These are phyloP conservation scores for Vanrija sp. DNA, from an alignment of 1,284 basidiomycete species.

Conservation along the genomic window DNA sequence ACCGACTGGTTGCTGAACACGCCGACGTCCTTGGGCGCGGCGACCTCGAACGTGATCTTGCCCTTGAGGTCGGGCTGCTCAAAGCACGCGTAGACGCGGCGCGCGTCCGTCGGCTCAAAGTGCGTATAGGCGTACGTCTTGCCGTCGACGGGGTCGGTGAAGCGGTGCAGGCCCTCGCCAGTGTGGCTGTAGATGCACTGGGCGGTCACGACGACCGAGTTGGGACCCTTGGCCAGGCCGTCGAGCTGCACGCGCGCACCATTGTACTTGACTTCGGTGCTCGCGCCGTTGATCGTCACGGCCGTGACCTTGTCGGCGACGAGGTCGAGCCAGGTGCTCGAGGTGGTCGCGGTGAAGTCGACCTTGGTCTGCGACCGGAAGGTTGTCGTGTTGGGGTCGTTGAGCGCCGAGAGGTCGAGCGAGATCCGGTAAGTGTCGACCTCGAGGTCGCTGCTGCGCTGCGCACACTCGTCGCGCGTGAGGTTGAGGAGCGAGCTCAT, in stretches of 20 bases:
- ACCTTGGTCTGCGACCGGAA: conserved; percentile 1
- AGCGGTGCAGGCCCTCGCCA: conserved; percentile 12
- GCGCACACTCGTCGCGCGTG: conserved; percentile 9
- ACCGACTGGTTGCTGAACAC: conserved; percentile 10
- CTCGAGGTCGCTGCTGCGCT: not conserved
- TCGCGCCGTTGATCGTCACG: conserved; percentile 1
- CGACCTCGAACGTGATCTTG: conserved; percentile 3
- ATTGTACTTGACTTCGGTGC: not conserved
- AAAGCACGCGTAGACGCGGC: conserved; percentile 10
- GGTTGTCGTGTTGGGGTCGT: conserved; percentile 5
- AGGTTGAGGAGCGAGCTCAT: conserved; percentile 2
- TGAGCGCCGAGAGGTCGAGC: conserved; percentile 5
- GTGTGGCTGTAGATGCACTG: conserved; percentile 8
- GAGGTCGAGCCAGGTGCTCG: conserved; percentile 8
- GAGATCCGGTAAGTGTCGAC: conserved; percentile 6
- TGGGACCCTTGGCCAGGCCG: not conserved
- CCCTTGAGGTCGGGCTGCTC: conserved; percentile 14
- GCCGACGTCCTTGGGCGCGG: not conserved
- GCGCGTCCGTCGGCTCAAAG: conserved; percentile 12
- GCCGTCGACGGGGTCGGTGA: conserved; percentile 10
- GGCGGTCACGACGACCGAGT: conserved; percentile 3
- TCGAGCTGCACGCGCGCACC: conserved; percentile 6
- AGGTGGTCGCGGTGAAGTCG: not conserved
- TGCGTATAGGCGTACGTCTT: conserved; percentile 11
- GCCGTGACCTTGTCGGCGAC: conserved; percentile 3